Base-by-base conservation (phyloP, 192 early-diverging fungal genomes). In the Backusella liffmaniae region DNA sequence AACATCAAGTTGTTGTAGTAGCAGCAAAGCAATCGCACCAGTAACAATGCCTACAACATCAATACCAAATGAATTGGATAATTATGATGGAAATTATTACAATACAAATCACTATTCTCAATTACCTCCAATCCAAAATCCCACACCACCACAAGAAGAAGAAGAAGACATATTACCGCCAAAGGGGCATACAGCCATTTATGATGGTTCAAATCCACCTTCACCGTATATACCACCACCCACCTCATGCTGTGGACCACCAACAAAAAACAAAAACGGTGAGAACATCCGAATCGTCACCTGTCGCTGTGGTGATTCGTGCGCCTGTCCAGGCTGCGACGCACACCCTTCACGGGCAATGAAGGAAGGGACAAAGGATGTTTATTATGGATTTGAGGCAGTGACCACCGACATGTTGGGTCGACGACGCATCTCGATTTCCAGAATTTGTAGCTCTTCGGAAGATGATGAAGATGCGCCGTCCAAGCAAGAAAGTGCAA, bases 241-340 rank as follows among this genome's bases (percentile, higher is more conserved):
- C 12, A 65, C 34, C 15, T 65, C 69, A n/a, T 78, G 77, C 34
- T 78, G 72, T 39, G 56, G 59, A 26, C 30, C 59, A 26, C 53
- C 51, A 5, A 53, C 72, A 6, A 70, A 44, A 15, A 78, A 78
- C 35, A 35, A 72, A 30, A 32, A 67, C 13, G 77, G 77, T 13
- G 67, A 79, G 39, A 66, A 23, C 5, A 79, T 74, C 21, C 72
- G 73, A 4, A 46, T 81, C 4, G 76, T 81, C 21, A 77, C 80
- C 13, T 84, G 83, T 70, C 78, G 78, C 9, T 84, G 83, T 82
- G 83, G 83, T 71, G 62, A 79, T 8, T 73, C 77, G 3, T 84
- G 83, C 44, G 67, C 71, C 4, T 84, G 83, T 74, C 41, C 70
- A 42, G 83, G 83, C 13, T 84, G 83, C 46, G 74, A 79, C 68